Evolutionary conservation across 805 yeast species (phyloP), one percentile per base, ranked within the genome.

Genomic region (Zygoascus biomembranicola): DNA sequence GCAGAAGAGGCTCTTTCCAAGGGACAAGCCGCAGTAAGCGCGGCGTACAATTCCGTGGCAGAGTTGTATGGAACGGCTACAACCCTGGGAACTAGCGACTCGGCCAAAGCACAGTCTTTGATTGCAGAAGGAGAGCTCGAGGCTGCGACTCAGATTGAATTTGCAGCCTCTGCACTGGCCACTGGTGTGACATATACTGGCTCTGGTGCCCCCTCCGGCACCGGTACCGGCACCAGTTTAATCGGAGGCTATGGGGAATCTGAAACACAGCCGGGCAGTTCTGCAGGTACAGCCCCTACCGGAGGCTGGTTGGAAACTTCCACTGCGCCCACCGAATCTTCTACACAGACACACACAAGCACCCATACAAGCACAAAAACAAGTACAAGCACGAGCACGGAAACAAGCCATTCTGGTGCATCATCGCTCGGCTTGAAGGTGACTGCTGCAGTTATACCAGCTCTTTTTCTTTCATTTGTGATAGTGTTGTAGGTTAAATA

Each of bases 1-100:
- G 54, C 54, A 6, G 45, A 41, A 18, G 46, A 46, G n/a, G 54
- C 54, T 8, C 32, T 52, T 3, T 41, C 50, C 9, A 35, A 47
- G 31, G 54, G 51, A 10, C 42, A 46, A 14, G 32, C 18, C 23
- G 39, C 16, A 10, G 47, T 46, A 2, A 31, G 23, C 9, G 28
- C 6, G 8, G 51, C 54, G n/a, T 47, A 52, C 31, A n/a, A 35
- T 11, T 32, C 42, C n/a, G 14, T 44, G 3, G 18, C 47, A 20
- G 47, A 19, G 6, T 23, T 44, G 31, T 44, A 44, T 44, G 47
- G 18, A 2, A 14, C 47, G 32, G 41, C n/a, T 5, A 31, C 39
- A 8, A 46, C 39, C 11, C 39, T 46, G 8, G 23, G 20, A 2
- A 13, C 14, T 5, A n/a, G 18, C 9, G 49, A 31, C n/a, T n/a